phyloP scores from a whole-genome alignment of 208 protist species.

The Leishmania martiniquensis region DNA sequence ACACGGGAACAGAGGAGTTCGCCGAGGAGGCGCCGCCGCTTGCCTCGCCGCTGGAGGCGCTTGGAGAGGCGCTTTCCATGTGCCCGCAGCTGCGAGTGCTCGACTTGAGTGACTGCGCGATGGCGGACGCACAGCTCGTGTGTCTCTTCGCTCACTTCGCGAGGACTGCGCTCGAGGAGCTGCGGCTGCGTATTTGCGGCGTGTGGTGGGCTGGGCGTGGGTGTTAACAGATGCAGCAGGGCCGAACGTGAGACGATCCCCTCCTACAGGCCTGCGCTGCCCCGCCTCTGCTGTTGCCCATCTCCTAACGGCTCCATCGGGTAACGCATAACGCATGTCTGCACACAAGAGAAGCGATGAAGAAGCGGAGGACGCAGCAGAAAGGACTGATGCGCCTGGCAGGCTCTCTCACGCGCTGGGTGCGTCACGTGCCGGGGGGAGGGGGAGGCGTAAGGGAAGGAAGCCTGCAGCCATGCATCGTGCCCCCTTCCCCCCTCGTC shows the following conservation, averaged over 20 bases:
- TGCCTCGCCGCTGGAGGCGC: constrained; percentile 23
- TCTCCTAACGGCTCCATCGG: background rate
- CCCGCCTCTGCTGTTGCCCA: background rate
- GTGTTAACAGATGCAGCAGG: background rate
- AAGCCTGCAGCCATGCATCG: background rate
- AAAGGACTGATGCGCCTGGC: background rate
- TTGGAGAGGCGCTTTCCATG: constrained; percentile 61
- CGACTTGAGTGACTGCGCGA: constrained; percentile 55
- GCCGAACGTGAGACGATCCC: background rate
- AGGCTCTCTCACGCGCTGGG: background rate
- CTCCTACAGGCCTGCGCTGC: background rate
- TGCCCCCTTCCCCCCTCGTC: background rate
- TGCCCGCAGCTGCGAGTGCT: constrained; percentile 50
- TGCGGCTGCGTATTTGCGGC: constrained; percentile 30
- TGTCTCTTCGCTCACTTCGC: constrained; percentile 28
- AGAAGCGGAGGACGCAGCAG: background rate
- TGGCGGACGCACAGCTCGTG: constrained; percentile 42
- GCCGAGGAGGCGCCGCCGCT: background rate
- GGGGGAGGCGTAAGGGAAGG: background rate
- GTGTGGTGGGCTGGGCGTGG: background rate
- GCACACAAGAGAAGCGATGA: background rate
- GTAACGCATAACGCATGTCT: background rate
- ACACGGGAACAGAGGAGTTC: constrained; percentile 46
- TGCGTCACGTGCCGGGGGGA: background rate
- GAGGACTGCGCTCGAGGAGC: constrained; percentile 39